A percentile compares a stretch with the other conserved stretches of the same genome.
phyloP scores from a whole-genome alignment of 2,329 filamentous ascomycete species.

The Aphanoascus verrucosus region DNA sequence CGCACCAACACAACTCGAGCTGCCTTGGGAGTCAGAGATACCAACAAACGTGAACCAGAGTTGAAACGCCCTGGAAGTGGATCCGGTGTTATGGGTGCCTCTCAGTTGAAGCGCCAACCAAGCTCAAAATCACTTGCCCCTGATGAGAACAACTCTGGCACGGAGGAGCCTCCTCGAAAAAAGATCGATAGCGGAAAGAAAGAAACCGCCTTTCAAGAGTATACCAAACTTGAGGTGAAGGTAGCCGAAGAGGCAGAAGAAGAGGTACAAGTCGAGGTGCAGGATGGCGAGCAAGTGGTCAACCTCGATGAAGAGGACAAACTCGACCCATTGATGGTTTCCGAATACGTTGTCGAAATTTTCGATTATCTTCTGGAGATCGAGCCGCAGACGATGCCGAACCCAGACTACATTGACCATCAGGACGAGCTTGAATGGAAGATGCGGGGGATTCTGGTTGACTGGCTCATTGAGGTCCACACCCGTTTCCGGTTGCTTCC shows the following conservation, averaged over 20 bases:
- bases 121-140: constrained; percentile 52
- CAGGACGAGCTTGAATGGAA: constrained; percentile 97
- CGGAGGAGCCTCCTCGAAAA: constrained; percentile 59
- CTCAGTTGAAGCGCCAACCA: constrained; percentile 55
- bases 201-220: constrained; percentile 8
- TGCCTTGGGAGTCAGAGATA: constrained; percentile 55
- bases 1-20: constrained; percentile 51
- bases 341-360: constrained; percentile 92
- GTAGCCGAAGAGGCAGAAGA: constrained; percentile 20
- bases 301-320: constrained; percentile 77
- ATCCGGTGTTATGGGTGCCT: constrained; percentile 53
- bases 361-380: constrained; percentile 82
- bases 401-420: constrained; percentile 89
- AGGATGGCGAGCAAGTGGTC: constrained; percentile 24
- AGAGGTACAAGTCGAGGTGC: background rate
- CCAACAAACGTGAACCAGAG: constrained; percentile 54
- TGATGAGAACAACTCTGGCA: constrained; percentile 35
- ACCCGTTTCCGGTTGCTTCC: constrained; percentile 80
- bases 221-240: constrained; percentile 7
- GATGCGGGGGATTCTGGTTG: constrained; percentile 93
- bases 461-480: constrained; percentile 96
- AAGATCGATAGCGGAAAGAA: constrained; percentile 50
- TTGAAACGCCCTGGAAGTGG: constrained; percentile 64
- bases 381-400: constrained; percentile 66
- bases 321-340: constrained; percentile 93